These are phyloP conservation scores for Pugionium dolabratum DNA, from an alignment of 345 rosid genomes.

Conservation along the genomic window DNA sequence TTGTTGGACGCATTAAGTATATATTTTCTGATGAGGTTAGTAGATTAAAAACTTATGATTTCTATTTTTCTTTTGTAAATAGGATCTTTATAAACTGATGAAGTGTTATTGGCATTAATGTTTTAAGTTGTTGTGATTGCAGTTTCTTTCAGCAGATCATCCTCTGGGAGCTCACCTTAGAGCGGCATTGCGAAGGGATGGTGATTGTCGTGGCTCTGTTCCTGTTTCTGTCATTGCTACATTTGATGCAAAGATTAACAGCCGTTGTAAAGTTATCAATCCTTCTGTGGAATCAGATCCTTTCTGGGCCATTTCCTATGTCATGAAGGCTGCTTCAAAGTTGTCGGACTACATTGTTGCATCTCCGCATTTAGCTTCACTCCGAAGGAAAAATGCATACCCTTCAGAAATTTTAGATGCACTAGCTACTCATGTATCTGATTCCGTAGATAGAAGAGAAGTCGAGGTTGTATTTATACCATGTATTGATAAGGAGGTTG, in stretches of 20 bases:
- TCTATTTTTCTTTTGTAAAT: too few species aligned
- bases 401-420: conserved; percentile 54
- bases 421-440: conserved; percentile 43
- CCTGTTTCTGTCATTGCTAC: conserved; percentile 75
- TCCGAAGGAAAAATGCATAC: conserved; percentile 56
- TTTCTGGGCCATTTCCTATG: conserved; percentile 51
- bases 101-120: conserved; percentile 16
- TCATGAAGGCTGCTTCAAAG: conserved; percentile 67
- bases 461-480: conserved; percentile 58
- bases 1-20: conserved; percentile 52
- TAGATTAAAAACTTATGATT: background rate
- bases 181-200: conserved; percentile 67
- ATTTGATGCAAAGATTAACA: conserved; percentile 63
- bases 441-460: conserved; percentile 31
- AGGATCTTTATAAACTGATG: too few species aligned
- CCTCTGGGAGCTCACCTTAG: conserved; percentile 82
- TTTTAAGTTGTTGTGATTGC: conserved; percentile 28
- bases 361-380: conserved; percentile 49
- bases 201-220: conserved; percentile 59
- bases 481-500: conserved; percentile 44
- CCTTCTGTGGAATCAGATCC: conserved; percentile 66
- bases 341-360: conserved; percentile 49
- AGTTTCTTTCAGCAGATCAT: conserved; percentile 72
- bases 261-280: conserved; percentile 65
- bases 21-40: conserved; percentile 81